Evolutionary conservation across 2,329 filamentous ascomycete genomes (phyloP), one percentile per base, ranked within the genome.

Genomic region (Pseudonectria buxi): DNA sequence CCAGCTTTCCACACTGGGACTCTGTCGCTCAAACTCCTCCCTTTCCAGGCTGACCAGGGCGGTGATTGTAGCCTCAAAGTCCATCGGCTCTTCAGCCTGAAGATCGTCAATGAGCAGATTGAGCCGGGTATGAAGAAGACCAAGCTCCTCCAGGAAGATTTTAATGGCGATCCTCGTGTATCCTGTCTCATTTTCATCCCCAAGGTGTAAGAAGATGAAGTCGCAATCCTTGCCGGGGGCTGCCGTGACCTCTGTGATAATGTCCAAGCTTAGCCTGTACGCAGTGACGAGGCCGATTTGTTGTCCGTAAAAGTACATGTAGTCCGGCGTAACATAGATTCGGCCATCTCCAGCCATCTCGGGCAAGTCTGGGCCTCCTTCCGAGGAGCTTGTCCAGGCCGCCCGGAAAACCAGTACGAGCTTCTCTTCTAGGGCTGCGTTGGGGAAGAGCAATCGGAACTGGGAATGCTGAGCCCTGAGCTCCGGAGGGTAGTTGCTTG

Each of bases 281-380:
- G 90, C 85, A 25, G 95, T 72, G 1, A 96, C 83, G 6, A 98
- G 72, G 6, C 92, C 92, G 57, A 95, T 80, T 55, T 95, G 86
- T 54, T 96, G 85, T 50, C 89, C 94, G 62, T 95, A 98, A 56
- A 98, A 96, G 60, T 94, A 96, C 57, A 98, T 80, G 45, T 89
- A 84, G 43, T 83, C 80, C 0, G 82, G 73, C 1, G 90, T 96
- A 40, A 95, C 81, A 57, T 94, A 98, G 15, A 94, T 80, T 35
- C 92, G 78, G 1, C 92, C 75, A 36, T 74, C 74, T 13, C 74
- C 73, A 14, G 69, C 63, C 47, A 96, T 57, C 1, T 55, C 50
- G 12, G 64, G 63, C 35, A 55, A 59, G 4, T 62, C 58, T 7
- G 65, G 62, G 13, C 65, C 62, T 15, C 64, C 61, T 9, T 67